Percentiles rank a stretch among this genome's conserved stretches.
These are phyloP conservation scores for Sugiyamaella mastotermitis DNA, from an alignment of 805 yeast genomes.

Conservation along the genomic window DNA sequence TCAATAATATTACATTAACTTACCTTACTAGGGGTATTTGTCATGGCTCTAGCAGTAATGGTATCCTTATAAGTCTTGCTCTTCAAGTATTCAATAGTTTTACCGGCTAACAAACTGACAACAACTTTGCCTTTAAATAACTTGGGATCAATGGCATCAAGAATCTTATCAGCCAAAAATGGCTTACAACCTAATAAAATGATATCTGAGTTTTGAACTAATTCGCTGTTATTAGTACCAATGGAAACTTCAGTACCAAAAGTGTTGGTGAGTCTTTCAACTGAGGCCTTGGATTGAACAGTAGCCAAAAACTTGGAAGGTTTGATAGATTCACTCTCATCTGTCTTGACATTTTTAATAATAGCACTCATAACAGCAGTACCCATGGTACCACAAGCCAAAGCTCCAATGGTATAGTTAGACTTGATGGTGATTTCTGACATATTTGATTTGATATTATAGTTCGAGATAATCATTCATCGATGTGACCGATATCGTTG, in stretches of 20 bases:
- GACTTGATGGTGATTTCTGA: constrained; percentile 9
- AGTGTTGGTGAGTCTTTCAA: constrained; percentile 40
- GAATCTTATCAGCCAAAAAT: constrained; percentile 57
- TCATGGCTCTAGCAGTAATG: constrained; percentile 86
- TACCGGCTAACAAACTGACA: constrained; percentile 87
- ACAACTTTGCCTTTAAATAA: constrained; percentile 51
- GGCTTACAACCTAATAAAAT: constrained; percentile 88
- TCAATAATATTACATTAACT: too few species aligned
- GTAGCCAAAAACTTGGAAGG: constrained; percentile 78
- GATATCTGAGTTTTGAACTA: constrained; percentile 60
- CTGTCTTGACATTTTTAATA: constrained; percentile 33
- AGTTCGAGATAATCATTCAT: too few species aligned
- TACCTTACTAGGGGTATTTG: constrained; percentile 96
- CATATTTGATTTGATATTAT: background rate
- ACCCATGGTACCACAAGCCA: constrained; percentile 97
- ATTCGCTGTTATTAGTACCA: constrained; percentile 43
- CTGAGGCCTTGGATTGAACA: constrained; percentile 52
- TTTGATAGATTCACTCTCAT: constrained; percentile 22
- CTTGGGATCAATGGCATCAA: constrained; percentile 40
- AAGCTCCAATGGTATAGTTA: constrained; percentile 56
- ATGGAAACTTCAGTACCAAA: constrained; percentile 49
- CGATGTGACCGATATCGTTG: too few species aligned
- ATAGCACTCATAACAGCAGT: constrained; percentile 83
- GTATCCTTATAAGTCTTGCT: constrained; percentile 31
- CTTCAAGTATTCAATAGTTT: constrained; percentile 67